phyloP scores from a whole-genome alignment of 441 rosid species.

The Breynia disticha region DNA sequence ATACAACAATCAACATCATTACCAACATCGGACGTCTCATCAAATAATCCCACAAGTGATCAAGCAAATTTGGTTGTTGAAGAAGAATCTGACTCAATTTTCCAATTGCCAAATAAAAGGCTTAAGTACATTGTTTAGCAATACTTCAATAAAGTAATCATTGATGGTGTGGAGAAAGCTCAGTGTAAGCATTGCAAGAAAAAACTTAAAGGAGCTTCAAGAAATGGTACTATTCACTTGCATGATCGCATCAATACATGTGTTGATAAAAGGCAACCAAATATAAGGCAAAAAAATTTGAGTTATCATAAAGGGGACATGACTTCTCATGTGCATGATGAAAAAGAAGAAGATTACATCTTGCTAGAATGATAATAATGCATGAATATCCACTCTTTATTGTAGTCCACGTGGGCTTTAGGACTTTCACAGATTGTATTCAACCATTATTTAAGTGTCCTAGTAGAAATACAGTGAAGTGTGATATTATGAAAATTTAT shows the following conservation, averaged over 20 bases:
- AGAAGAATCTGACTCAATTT: too few species aligned
- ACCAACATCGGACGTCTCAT: too few species aligned
- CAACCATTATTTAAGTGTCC: too few species aligned
- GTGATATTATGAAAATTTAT: constrained; percentile 9
- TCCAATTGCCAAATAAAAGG: too few species aligned
- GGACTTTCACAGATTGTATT: constrained; percentile 1
- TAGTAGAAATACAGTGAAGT: background rate
- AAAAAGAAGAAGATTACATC: background rate
- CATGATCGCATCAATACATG: background rate
- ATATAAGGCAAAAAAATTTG: background rate
- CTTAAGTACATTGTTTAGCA: too few species aligned
- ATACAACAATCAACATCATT: too few species aligned
- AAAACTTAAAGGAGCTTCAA: background rate
- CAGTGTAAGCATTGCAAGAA: background rate
- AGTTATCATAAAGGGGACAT: background rate
- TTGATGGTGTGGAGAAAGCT: too few species aligned
- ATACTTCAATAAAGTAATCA: too few species aligned
- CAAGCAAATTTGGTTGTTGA: too few species aligned
- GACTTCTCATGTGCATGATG: background rate
- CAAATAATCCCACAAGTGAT: too few species aligned
- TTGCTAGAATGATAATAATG: background rate
- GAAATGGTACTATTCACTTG: background rate
- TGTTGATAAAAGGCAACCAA: too few species aligned
- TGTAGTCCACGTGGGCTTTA: background rate
- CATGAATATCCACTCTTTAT: constrained; percentile 4